Percentiles rank a stretch among this genome's conserved stretches.
phyloP scores from a whole-genome alignment of 768 basidiomycete species.

The Mycena leptocephala region DNA sequence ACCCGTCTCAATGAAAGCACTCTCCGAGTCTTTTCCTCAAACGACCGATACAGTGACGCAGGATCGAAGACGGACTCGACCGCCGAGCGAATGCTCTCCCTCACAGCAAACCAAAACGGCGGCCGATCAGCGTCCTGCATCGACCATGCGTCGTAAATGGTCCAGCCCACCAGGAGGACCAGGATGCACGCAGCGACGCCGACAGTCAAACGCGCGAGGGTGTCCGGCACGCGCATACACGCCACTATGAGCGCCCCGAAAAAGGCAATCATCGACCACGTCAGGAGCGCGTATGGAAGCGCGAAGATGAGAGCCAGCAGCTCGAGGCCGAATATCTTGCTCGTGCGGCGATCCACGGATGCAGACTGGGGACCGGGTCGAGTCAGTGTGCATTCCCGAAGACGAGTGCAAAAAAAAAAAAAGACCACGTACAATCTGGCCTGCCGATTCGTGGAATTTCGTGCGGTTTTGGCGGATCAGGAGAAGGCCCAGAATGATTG shows the following conservation, averaged over 20 bases:
- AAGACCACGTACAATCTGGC: constrained; percentile 42
- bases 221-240: neutral
- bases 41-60: neutral
- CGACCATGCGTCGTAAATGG: constrained; percentile 31
- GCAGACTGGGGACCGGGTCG: neutral
- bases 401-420: neutral
- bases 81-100: neutral
- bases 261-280: constrained; percentile 51
- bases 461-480: constrained; percentile 49
- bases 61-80: neutral
- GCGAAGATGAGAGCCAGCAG: constrained; percentile 61
- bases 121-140: constrained; percentile 10
- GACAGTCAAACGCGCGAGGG: neutral
- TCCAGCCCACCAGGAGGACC: constrained; percentile 16
- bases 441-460: constrained; percentile 39
- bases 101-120: neutral
- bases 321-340: constrained; percentile 55
- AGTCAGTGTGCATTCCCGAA: neutral
- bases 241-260: constrained; percentile 11
- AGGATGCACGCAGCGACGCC: neutral
- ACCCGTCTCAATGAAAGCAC: neutral
- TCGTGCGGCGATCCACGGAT: constrained; percentile 40
- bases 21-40: neutral
- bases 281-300: constrained; percentile 60
- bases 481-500: constrained; percentile 49